These are phyloP conservation scores for Scalesia atractyloides DNA, from an alignment of 129 eudicot genomes.

Conservation along the genomic window DNA sequence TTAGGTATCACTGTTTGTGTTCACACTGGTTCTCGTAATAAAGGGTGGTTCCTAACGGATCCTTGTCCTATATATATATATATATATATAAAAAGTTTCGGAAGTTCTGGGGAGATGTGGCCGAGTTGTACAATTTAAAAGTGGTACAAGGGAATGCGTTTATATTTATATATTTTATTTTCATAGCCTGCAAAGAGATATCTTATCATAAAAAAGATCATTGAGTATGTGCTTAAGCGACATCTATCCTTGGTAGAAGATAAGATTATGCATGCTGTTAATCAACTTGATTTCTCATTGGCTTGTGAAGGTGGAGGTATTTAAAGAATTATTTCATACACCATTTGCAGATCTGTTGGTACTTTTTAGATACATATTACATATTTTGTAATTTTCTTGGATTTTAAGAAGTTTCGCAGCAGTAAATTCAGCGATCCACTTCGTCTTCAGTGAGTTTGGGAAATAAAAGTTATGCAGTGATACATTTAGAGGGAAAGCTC, in stretches of 20 bases:
- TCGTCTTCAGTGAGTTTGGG: too few species aligned
- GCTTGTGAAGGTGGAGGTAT: conserved; percentile 60
- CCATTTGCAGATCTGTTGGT: neutral
- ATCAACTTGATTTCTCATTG: conserved; percentile 90
- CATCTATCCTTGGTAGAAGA: conserved; percentile 73
- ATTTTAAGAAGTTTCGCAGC: too few species aligned
- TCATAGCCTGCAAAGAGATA: conserved; percentile 60
- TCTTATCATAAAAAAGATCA: conserved; percentile 65
- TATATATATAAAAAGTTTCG: too few species aligned
- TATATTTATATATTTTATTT: conserved; percentile 25
- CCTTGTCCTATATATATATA: too few species aligned
- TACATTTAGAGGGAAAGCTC: too few species aligned
- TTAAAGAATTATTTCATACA: neutral
- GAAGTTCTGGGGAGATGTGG: conserved; percentile 88
- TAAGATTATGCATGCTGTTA: conserved; percentile 53
- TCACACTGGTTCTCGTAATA: too few species aligned
- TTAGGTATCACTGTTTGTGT: too few species aligned
- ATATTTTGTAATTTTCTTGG: neutral
- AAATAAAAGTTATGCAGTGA: too few species aligned
- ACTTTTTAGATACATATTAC: neutral
- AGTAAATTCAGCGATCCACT: too few species aligned
- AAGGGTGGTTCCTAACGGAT: too few species aligned
- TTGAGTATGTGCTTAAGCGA: conserved; percentile 59
- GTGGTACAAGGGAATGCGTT: conserved; percentile 66
- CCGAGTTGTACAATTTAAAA: conserved; percentile 64